Base-by-base conservation (phyloP, 2,329 filamentous ascomycete species). In the Fusarium globosum region DNA sequence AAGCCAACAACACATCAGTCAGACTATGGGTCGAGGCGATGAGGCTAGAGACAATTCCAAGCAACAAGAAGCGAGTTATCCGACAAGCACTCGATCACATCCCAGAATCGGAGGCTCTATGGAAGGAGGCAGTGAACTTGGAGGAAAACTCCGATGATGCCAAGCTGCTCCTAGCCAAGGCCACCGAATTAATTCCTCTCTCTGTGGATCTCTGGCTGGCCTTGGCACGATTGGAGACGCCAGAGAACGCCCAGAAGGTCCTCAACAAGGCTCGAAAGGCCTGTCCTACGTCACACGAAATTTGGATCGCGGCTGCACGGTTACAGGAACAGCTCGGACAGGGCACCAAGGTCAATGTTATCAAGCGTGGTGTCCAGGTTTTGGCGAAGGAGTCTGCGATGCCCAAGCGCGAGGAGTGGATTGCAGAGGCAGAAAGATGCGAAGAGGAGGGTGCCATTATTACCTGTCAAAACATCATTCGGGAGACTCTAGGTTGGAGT, bases 371-470 rank as follows among this genome's bases (percentile, higher is more conserved):
- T 49, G 91, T 98, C 38, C 94, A 97, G 79, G 91, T 95, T 26
- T 87, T 99, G 38, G 94, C 92, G 42, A 94, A 95, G 78, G 95
- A 97, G 79, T 95, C 94, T 35, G 96, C 96, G 16, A 99, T 99
- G 97, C 90, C 96, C 43, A 97, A 97, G 82, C 92, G 97, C 45
- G 96, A 99, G 81, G 95, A 98, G 76, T 99, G 96, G 96, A 97
- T 99, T 60, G 88, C 90, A 10, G 95, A 98, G 82, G 97, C 96
- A 0, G 96, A 99, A 81, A 93, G 93, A 72, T 98, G 96, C 79
- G 96, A 99, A 82, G 92, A 94, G 65, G 96, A 98, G 81, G 95
- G 94, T 12, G 95, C 95, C 21, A 86, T 93, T 16, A 86, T 95
- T 46, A 98, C 96, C 2, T 97, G 95, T 79, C 92, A 92, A 71